Evolutionary conservation across 345 rosid species (phyloP).

Genomic region (Populus simonii): DNA sequence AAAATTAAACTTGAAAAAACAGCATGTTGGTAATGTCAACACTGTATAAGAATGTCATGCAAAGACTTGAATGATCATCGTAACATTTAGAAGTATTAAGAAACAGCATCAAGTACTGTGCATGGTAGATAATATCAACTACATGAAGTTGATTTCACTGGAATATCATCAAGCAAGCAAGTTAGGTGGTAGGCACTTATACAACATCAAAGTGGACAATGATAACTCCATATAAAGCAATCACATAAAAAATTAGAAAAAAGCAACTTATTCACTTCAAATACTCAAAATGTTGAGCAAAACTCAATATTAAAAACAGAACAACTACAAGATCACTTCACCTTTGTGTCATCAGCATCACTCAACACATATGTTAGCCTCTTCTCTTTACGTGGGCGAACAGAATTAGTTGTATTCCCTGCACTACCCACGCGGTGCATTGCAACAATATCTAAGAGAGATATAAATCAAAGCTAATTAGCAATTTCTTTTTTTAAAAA

Average conservation of each 20-base stretch:
- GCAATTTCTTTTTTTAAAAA: no score
- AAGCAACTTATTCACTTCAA: background rate
- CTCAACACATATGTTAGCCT: conserved; percentile 85
- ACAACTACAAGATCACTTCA: conserved; percentile 17
- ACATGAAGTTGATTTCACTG: background rate
- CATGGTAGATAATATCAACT: background rate
- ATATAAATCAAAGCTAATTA: background rate
- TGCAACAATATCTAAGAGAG: conserved; percentile 40
- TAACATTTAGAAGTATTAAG: background rate
- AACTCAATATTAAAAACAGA: background rate
- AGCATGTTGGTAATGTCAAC: background rate
- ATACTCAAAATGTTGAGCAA: background rate
- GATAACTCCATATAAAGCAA: background rate
- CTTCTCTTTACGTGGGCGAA: conserved; percentile 92
- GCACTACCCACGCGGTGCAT: conserved; percentile 99
- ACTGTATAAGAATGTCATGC: background rate
- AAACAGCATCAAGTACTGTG: background rate
- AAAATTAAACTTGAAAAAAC: background rate
- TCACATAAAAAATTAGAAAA: background rate
- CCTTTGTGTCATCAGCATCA: conserved; percentile 76
- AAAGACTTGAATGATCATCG: background rate
- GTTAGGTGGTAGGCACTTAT: background rate
- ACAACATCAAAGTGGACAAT: background rate
- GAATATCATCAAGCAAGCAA: background rate
- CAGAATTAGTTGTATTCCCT: conserved; percentile 79